Percentiles rank a stretch among this genome's conserved stretches.
Conservation (phyloP, 2,329 filamentous ascomycete species). For the Fusarium hostae region DNA sequence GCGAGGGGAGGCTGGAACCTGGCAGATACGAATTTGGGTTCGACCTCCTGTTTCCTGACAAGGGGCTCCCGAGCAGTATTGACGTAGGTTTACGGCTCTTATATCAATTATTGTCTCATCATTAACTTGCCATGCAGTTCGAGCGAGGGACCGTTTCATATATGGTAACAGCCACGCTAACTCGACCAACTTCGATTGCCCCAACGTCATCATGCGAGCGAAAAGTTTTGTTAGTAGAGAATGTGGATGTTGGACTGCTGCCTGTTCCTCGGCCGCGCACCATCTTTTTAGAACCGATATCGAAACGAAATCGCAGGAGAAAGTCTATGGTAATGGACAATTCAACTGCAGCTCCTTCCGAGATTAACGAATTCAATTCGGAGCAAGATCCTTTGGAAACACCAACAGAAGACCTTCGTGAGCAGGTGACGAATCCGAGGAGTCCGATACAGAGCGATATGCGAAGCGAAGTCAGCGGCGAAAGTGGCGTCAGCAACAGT, state of each 20-base stretch:
- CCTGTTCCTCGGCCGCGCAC: constrained; percentile 79
- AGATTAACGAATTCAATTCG: constrained; percentile 51
- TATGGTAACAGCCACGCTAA: constrained; percentile 88
- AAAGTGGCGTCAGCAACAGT: constrained; percentile 75
- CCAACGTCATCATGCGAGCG: constrained; percentile 83
- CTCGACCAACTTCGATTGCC: constrained; percentile 85
- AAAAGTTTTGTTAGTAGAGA: constrained; percentile 82
- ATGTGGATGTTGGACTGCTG: constrained; percentile 84
- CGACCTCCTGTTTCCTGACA: constrained; percentile 75
- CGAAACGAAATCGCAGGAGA: constrained; percentile 74
- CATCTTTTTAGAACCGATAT: constrained; percentile 88
- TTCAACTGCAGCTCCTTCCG: constrained; percentile 54
- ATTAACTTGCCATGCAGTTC: constrained; percentile 69
- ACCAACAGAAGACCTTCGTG: constrained; percentile 53
- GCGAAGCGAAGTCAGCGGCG: constrained; percentile 76
- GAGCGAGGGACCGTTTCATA: constrained; percentile 94
- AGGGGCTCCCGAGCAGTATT: constrained; percentile 87
- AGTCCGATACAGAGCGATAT: constrained; percentile 63
- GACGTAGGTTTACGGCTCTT: constrained; percentile 71
- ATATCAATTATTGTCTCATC: not conserved
- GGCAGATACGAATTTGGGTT: constrained; percentile 85
- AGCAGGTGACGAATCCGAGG: constrained; percentile 50
- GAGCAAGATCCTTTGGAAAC: constrained; percentile 55
- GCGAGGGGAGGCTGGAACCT: constrained; percentile 78
- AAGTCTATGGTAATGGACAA: constrained; percentile 61